phyloP scores from a whole-genome alignment of 2,329 filamentous ascomycete species.

The Venturiaceae sp. region DNA sequence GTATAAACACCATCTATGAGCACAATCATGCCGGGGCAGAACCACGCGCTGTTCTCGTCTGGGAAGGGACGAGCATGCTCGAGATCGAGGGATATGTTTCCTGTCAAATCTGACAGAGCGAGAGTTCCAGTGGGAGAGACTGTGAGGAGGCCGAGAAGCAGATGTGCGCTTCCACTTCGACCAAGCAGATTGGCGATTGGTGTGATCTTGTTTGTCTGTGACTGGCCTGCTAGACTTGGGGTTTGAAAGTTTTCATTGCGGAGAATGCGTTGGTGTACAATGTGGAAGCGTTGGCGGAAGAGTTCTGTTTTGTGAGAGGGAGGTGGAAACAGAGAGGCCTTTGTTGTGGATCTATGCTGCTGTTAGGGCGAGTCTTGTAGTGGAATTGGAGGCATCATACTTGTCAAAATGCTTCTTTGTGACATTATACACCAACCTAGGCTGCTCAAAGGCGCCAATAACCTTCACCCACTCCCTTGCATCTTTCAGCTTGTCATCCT shows the following conservation, averaged over 20 bases:
- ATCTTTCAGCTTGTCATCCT: constrained; percentile 54
- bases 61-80: constrained; percentile 73
- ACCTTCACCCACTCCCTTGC: constrained; percentile 77
- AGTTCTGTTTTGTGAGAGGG: constrained; percentile 73
- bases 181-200: constrained; percentile 69
- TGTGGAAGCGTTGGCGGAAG: constrained; percentile 83
- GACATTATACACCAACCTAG: constrained; percentile 65
- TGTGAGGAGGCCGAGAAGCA: constrained; percentile 76
- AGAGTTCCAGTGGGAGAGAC: constrained; percentile 73
- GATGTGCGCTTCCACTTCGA: constrained; percentile 72
- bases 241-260: constrained; percentile 90
- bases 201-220: constrained; percentile 67
- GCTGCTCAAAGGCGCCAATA: constrained; percentile 76
- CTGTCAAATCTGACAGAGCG: constrained; percentile 77
- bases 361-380: not conserved
- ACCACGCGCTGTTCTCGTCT: constrained; percentile 72
- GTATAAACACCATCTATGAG: constrained; percentile 94
- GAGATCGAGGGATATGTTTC: constrained; percentile 77
- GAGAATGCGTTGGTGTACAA: constrained; percentile 84
- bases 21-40: constrained; percentile 91
- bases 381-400: constrained; percentile 27
- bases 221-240: constrained; percentile 50
- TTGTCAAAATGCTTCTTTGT: constrained; percentile 85
- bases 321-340: constrained; percentile 50
- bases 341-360: constrained; percentile 22